phyloP scores from a whole-genome alignment of 2,329 filamentous ascomycete genomes.

The Colletotrichum caudatum region DNA sequence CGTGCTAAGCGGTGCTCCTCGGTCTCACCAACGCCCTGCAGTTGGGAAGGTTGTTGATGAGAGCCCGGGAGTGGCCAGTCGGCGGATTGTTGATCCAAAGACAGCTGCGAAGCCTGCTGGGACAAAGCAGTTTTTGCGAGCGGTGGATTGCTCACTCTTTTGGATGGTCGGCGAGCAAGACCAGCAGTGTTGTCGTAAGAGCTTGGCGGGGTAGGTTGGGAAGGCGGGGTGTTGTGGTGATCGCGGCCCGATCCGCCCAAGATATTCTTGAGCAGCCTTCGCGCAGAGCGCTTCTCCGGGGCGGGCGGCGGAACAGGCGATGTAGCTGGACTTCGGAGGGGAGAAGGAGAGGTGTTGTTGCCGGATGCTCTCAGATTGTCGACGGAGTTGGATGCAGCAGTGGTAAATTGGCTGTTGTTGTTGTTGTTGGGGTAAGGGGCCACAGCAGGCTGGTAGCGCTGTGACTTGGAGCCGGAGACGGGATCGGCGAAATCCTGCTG shows the following conservation, averaged over 20 bases:
- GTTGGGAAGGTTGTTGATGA: constrained; percentile 57
- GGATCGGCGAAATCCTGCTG: constrained; percentile 61
- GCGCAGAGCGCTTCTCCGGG: constrained; percentile 62
- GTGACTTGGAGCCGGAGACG: constrained; percentile 65
- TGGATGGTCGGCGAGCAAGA: constrained; percentile 67
- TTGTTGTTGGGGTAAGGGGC: constrained; percentile 48
- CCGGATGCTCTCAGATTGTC: constrained; percentile 55
- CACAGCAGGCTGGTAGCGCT: constrained; percentile 57
- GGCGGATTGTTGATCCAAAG: constrained; percentile 50
- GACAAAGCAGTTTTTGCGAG: constrained; percentile 57
- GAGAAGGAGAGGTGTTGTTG: constrained; percentile 38
- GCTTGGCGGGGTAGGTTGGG: constrained; percentile 46
- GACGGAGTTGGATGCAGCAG: constrained; percentile 54
- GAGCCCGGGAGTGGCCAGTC: constrained; percentile 52
- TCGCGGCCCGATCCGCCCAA: constrained; percentile 57
- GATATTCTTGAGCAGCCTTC: constrained; percentile 67
- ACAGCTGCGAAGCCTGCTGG: constrained; percentile 51
- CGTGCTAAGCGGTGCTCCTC: constrained; percentile 51
- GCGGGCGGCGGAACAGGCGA: constrained; percentile 42
- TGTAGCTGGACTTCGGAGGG: constrained; percentile 21
- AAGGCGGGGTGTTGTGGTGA: constrained; percentile 45
- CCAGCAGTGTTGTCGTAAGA: constrained; percentile 63
- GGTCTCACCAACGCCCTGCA: constrained; percentile 58
- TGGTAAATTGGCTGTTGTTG: constrained; percentile 48
- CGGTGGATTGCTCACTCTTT: constrained; percentile 65